Percentiles rank a stretch among this genome's conserved stretches.
phyloP scores from a whole-genome alignment of 1,139 yeast genomes.

The Petasospora rhodanensis region DNA sequence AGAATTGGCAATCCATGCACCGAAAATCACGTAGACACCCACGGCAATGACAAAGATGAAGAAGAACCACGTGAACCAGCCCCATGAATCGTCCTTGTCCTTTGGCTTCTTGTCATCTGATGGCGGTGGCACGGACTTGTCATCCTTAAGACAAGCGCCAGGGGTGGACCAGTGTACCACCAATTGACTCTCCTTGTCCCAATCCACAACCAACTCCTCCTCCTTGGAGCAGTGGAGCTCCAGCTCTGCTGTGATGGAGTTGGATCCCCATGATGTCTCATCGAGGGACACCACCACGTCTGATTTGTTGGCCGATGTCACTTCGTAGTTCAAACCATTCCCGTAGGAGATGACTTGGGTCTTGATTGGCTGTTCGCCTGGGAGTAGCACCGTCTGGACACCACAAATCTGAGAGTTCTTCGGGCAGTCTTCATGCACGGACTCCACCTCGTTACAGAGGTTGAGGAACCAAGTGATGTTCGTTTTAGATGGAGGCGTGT shows the following conservation, averaged over 20 bases:
- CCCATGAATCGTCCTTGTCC: slow-evolving; percentile 51
- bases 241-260: slow-evolving; percentile 46
- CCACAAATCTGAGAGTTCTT: slow-evolving; percentile 69
- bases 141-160: slow-evolving; percentile 39
- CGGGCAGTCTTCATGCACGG: slow-evolving; percentile 49
- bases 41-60: slow-evolving; percentile 62
- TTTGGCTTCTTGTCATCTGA: slow-evolving; percentile 16
- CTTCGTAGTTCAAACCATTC: slow-evolving; percentile 32
- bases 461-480: slow-evolving; percentile 64
- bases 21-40: slow-evolving; percentile 69
- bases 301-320: slow-evolving; percentile 29
- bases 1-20: slow-evolving; percentile 65
- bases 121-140: slow-evolving; percentile 17
- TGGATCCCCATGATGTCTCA: slow-evolving; percentile 72
- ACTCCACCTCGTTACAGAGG: slow-evolving; percentile 51
- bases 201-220: slow-evolving; percentile 32
- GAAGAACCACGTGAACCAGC: slow-evolving; percentile 74
- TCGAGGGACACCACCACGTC: slow-evolving; percentile 45
- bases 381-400: slow-evolving; percentile 46
- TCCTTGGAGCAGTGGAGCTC: slow-evolving; percentile 46
- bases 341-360: slow-evolving; percentile 54
- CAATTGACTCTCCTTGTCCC: slow-evolving; percentile 33
- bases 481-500: slow-evolving; percentile 78
- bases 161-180: slow-evolving; percentile 33
- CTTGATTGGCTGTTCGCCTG: slow-evolving; percentile 37